Evolutionary conservation across 768 basidiomycete species (phyloP), one percentile per base, ranked within the genome.

Genomic region (Trichaptum fuscoviolaceum): DNA sequence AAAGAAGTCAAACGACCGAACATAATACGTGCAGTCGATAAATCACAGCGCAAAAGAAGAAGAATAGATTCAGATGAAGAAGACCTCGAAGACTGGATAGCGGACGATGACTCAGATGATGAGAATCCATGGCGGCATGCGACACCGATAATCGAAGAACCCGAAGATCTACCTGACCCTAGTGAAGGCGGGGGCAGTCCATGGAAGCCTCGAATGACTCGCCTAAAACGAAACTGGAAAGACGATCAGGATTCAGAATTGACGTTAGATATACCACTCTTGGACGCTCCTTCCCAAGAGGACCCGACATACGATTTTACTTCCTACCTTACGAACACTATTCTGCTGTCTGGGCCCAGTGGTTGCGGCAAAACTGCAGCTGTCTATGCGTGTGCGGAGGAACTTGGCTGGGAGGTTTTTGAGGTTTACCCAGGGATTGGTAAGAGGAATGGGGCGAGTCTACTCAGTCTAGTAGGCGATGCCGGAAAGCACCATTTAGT

Each of bases 371-470:
- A 99, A 79, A 96, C 95, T 6, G 89, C 93, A 1, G 85, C 93
- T 24, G 90, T 97, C 1, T 95, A 97, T 76, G 95, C 96, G 0
- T 96, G 95, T 73, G 94, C 95, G 5, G 86, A 88, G 64, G 96
- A 99, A 77, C 82, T 99, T 35, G 93, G 89, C 17, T 99, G 93
- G 93, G 93, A 96, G 63, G 87, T 99, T 15, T 97, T 98, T 72
- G 97, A 99, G 75, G 95, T 99, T 15, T 91, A 95, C 77, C 93
- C 97, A 26, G 97, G 97, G 2, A 88, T 96, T 63, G 95, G 95
- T n/a, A 91, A 86, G 72, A 86, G 97, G 36, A 91, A 86, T 67
- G 92, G 91, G 7, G 81, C 87, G 26, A 92, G 87, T 71, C 79
- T 99, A 69, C 87, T 90, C 66, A 82, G 83, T 66, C 82, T 95